Base-by-base conservation (phyloP, 2,329 filamentous ascomycete genomes). In the Plenodomus tracheiphilus region DNA sequence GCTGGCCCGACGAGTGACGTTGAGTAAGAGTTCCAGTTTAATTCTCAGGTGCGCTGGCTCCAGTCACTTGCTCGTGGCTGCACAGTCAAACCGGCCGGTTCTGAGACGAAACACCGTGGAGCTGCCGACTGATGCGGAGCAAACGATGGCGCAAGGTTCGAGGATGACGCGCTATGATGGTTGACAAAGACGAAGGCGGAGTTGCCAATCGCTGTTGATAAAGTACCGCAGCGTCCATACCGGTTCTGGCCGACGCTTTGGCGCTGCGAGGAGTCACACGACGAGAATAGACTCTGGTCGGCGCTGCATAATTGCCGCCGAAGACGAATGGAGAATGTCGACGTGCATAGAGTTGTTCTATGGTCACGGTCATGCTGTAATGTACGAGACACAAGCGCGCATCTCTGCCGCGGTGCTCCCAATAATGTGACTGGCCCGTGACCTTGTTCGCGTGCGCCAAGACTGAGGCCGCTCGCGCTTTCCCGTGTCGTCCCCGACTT, bases 21-120 rank as follows among this genome's bases (percentile, higher is more conserved):
- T n/a, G 57, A 62, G 62, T 59, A 62, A 59, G 53, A 64, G 58
- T 49, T 56, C 49, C 54, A 60, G 54, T 64, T 58, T 54, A 49
- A 48, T 39, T 48, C 51, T 51, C 51, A 49, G 55, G 51, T 70
- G 67, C 57, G 69, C 46, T 72, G 69, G 68, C 69, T 66, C 66
- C 64, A 68, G 58, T 61, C 32, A 59, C 54, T 7, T 43, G 52
- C 49, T 50, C 16, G 35, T 62, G 56, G 57, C 58, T 47, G 53
- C 49, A 45, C 51, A 49, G 52, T 41, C 39, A 45, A 49, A 41
- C 42, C 54, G 46, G 44, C 48, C 49, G 47, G 54, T 42, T 51
- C 51, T 56, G 16, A 44, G 61, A 59, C 53, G 57, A 60, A 59
- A 58, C 57, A 43, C 40, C 49, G 56, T 58, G 51, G 52, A 59